A percentile compares a stretch with the other conserved stretches of the same genome.
Evolutionary conservation across 768 basidiomycete species (phyloP).

Genomic region (Dioszegia hungarica): DNA sequence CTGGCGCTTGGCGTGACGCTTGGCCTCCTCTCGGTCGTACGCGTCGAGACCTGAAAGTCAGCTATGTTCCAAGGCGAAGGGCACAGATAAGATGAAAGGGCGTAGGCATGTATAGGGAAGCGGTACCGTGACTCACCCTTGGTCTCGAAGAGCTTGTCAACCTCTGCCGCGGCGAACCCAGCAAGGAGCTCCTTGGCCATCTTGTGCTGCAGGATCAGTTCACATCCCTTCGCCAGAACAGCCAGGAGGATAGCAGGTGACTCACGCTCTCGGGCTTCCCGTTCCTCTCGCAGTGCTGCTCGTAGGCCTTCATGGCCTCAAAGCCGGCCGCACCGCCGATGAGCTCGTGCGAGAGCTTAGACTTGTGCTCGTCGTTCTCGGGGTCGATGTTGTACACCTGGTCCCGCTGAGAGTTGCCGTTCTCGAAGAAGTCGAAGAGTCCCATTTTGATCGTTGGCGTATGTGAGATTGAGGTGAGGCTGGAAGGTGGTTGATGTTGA

Average conservation of each 20-base stretch:
- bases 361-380: conserved; percentile 36
- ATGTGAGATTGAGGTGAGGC: conserved; percentile 19
- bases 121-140: conserved; percentile 41
- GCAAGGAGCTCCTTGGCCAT: conserved; percentile 49
- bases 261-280: conserved; percentile 47
- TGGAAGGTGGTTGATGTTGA: conserved; percentile 32
- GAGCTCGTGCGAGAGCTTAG: conserved; percentile 42
- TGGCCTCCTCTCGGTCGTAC: conserved; percentile 45
- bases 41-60: conserved; percentile 35
- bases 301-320: conserved; percentile 51
- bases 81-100: neutral
- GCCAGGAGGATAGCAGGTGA: neutral
- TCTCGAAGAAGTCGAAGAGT: conserved; percentile 44
- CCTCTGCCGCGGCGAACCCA: conserved; percentile 50
- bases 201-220: conserved; percentile 20
- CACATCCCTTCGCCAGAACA: neutral
- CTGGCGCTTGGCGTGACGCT: conserved; percentile 39
- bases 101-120: neutral
- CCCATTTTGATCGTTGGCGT: conserved; percentile 15
- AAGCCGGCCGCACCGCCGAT: conserved; percentile 50
- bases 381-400: conserved; percentile 42
- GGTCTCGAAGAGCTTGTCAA: conserved; percentile 51
- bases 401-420: conserved; percentile 34
- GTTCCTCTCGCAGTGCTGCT: conserved; percentile 45
- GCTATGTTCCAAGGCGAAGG: neutral